Evolutionary conservation across 208 protist genomes (phyloP), one percentile per base, ranked within the genome.

Genomic region (Leptomonas seymouri): DNA sequence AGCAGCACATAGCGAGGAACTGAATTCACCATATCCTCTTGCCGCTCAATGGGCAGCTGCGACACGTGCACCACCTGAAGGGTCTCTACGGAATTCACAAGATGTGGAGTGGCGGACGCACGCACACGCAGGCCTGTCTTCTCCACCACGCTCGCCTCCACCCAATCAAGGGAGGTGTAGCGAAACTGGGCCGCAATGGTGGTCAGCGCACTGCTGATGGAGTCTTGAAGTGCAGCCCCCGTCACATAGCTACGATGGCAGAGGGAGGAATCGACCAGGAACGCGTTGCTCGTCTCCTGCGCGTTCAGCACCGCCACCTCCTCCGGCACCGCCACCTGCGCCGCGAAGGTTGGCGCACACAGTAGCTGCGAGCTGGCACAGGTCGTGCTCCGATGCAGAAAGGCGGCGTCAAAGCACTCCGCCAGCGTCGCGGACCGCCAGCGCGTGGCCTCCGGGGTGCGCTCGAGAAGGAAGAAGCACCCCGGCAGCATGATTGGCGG

Each of bases 281-380:
- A 95, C 2, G 90, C 86, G 50, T 95, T 95, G n/a, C 58, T 85
- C n/a, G 84, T 92, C 50, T 95, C 81, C 63, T 95, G 90, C 8
- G 81, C 80, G 62, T 93, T 95, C 41, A 87, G 69, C 50, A 95
- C 30, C 27, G 46, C 50, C 18, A 86, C 64, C 49, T 78, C 64
- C 3, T 53, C 49, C 16, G 28, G 42, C 28, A 75, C 7, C 7
- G 56, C 23, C 28, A 34, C n/a, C 7, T n/a, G 27, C 1, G 16
- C 54, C 21, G 44, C 46, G 27, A 55, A 63, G 21, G 30, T 53
- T 4, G 71, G 16, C 21, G 61, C 67, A 51, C 75, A 85, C 42
- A 80, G 60, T 1, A 84, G 66, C 1, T 56, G 56, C 15, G 28
- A 42, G 45, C 58, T 49, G 11, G 49, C 23, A 15, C 28, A 25